These are phyloP conservation scores for Vitis hybrid DNA, from an alignment of 177 flowering plant genomes.

Conservation along the genomic window DNA sequence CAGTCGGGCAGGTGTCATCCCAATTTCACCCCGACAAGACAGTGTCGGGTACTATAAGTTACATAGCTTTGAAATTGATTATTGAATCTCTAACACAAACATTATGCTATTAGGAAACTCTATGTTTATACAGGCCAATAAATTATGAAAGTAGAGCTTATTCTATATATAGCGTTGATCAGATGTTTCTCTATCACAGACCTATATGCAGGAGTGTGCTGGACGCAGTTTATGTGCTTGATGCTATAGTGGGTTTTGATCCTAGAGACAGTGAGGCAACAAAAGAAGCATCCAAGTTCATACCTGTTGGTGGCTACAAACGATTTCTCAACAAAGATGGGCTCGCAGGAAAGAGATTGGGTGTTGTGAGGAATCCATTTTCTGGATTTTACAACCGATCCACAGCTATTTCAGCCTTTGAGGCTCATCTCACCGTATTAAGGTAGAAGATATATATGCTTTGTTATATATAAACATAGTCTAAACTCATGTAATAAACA, in stretches of 20 bases:
- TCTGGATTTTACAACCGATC: constrained; percentile 11
- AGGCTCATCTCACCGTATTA: constrained; percentile 20
- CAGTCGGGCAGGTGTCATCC: constrained; percentile 63
- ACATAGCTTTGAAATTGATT: no score
- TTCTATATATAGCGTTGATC: not conserved
- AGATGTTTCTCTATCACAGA: constrained; percentile 13
- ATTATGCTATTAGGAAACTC: no score
- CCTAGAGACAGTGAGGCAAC: constrained; percentile 34
- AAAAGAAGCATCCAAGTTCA: constrained; percentile 25
- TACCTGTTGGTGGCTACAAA: constrained; percentile 45
- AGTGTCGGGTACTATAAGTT: constrained; percentile 33
- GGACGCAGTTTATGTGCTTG: constrained; percentile 48
- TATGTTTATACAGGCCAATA: not conserved
- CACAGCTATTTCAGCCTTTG: constrained; percentile 16
- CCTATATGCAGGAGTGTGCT: constrained; percentile 53
- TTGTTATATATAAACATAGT: no score
- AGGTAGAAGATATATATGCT: constrained; percentile 10
- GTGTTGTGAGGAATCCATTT: constrained; percentile 29
- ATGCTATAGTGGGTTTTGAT: constrained; percentile 46
- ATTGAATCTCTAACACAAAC: no score
- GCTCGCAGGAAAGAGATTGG: constrained; percentile 44
- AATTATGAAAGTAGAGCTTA: no score
- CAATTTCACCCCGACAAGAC: constrained; percentile 38
- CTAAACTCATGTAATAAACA: no score
- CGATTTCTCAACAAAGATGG: constrained; percentile 42